Evolutionary conservation across 306 rosid species (phyloP).

Genomic region (Begonia loranthoides): DNA sequence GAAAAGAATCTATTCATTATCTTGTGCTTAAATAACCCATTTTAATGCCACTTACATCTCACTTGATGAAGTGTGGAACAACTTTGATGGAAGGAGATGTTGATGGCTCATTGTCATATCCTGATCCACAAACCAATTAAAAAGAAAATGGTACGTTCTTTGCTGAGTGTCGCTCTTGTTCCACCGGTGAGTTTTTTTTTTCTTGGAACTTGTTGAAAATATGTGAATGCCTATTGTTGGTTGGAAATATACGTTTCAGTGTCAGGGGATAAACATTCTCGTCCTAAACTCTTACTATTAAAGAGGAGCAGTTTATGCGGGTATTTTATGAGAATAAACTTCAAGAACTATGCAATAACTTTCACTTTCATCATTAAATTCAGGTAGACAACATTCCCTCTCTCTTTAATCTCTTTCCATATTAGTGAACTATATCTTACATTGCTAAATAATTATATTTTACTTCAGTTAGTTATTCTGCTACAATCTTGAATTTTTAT

Average conservation of each 20-base stretch:
- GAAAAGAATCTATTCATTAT: no score
- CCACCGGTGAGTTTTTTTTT: background rate
- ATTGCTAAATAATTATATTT: no score
- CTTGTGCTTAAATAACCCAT: background rate
- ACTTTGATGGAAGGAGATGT: slow-evolving; percentile 60
- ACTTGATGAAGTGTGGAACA: slow-evolving; percentile 49
- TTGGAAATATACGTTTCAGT: slow-evolving; percentile 2
- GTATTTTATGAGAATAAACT: slow-evolving; percentile 41
- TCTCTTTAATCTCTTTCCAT: background rate
- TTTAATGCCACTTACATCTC: no score
- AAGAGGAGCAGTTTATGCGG: slow-evolving; percentile 44
- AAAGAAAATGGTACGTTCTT: slow-evolving; percentile 54
- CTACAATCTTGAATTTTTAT: slow-evolving; percentile 25
- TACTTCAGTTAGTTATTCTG: no score
- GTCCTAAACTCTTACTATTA: slow-evolving; percentile 49
- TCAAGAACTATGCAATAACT: slow-evolving; percentile 74
- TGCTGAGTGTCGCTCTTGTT: background rate
- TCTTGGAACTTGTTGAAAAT: background rate
- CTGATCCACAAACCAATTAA: slow-evolving; percentile 33
- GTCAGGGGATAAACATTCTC: slow-evolving; percentile 72
- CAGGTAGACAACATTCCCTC: slow-evolving; percentile 34
- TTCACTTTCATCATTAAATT: slow-evolving; percentile 78
- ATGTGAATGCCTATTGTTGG: slow-evolving; percentile 12
- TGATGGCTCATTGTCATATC: slow-evolving; percentile 64
- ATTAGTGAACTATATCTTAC: no score